Base-by-base conservation (phyloP, 768 basidiomycete species). In the Clathrus columnatus region DNA sequence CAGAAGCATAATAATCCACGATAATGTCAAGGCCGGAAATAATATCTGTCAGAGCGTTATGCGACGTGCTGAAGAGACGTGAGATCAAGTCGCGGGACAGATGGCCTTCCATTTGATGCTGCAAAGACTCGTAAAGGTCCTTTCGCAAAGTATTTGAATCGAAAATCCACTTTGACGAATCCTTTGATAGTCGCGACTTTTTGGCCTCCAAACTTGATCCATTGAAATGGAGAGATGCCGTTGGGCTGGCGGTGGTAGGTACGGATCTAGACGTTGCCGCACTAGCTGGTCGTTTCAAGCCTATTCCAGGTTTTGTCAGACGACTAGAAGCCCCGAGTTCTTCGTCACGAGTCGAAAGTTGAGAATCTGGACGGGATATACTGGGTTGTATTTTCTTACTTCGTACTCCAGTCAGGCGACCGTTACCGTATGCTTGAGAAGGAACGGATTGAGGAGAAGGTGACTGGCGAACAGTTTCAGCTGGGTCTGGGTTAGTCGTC, bases 41-140 rank as follows among this genome's bases (percentile, higher is more conserved):
- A 63, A 88, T 84, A 66, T 98, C 96, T 62, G 91, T 94, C 60
- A 97, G 85, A 5, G 93, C 91, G 61, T 87, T 90, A 67, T 97
- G 96, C 62, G 96, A 96, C 58, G 87, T 89, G 64, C 95, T 97
- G 73, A 97, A 99, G 26, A 99, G 74, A 26, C 81, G 81, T 4
- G 79, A 69, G 11, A 87, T 68, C 2, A 98, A 70, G 1, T 93
- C 87, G 58, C 85, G 83, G 2, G 87, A 86, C 5, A 80, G 76
- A 63, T 87, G 79, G 7, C 83, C 77, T 61, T 94, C 92, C 92
- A 98, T 97, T 69, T 99, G 96, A 60, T 77, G 81, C 62, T 91
- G 87, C 48, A 98, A 73, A 11, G 84, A 71, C 42, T 97, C 95
- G 32, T 85, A 80, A 14, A 97, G 76, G 63, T 98, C 95, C 65